phyloP scores from a whole-genome alignment of 2,329 filamentous ascomycete genomes.

The Fusarium dimerum region DNA sequence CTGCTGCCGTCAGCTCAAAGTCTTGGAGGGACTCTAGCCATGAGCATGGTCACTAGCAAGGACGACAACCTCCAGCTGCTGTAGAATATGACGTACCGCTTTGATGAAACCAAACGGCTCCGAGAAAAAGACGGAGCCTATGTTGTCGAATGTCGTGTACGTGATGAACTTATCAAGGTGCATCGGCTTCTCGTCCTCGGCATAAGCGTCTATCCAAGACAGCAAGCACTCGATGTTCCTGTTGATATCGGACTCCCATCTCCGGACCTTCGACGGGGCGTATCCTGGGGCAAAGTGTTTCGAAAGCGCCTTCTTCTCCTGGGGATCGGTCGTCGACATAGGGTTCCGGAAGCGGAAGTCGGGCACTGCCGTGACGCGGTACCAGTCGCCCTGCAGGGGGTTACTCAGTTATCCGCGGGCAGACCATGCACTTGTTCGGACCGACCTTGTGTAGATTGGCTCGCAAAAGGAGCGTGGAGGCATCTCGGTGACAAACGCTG shows the following conservation, averaged over 20 bases:
- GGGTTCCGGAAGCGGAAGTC: slow-evolving; percentile 14
- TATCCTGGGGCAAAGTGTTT: slow-evolving; percentile 12
- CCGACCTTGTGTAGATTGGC: slow-evolving; percentile 9
- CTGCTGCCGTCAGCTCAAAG: no score
- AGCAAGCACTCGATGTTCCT: slow-evolving; percentile 5
- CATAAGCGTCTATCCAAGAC: slow-evolving; percentile 5
- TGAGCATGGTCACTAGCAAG: no score
- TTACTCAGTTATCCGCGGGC: not conserved
- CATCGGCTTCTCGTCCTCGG: slow-evolving; percentile 2
- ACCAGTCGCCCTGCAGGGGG: slow-evolving; percentile 10
- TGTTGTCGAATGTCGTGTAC: slow-evolving; percentile 12
- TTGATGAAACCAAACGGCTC: slow-evolving; percentile 15
- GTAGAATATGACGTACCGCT: no score
- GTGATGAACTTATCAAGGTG: slow-evolving; percentile 12
- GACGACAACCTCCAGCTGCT: no score
- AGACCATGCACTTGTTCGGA: not conserved
- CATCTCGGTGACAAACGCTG: slow-evolving; percentile 6
- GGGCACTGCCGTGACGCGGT: slow-evolving; percentile 10
- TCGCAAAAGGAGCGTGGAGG: slow-evolving; percentile 1
- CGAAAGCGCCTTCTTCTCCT: slow-evolving; percentile 7
- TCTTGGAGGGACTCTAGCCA: no score
- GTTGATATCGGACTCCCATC: slow-evolving; percentile 6
- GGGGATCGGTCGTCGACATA: slow-evolving; percentile 10
- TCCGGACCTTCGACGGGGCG: slow-evolving; percentile 5
- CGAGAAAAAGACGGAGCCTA: slow-evolving; percentile 13